These are phyloP conservation scores for Leccinum subrobustum DNA, from an alignment of 1,284 basidiomycete genomes.

Conservation along the genomic window DNA sequence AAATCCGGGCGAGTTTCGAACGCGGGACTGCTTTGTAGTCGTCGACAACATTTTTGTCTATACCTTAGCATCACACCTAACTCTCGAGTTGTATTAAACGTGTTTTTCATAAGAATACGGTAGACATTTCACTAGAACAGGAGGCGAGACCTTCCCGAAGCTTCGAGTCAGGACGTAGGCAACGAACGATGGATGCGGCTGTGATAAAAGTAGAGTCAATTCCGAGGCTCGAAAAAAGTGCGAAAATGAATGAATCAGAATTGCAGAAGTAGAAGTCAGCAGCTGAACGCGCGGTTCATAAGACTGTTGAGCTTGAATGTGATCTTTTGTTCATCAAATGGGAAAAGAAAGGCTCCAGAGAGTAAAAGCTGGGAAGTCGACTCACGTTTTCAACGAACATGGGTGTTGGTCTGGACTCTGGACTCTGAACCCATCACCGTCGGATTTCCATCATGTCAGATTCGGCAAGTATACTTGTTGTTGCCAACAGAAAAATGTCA, in stretches of 20 bases:
- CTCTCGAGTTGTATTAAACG: conserved; percentile 3
- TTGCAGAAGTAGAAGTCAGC: conserved; percentile 64
- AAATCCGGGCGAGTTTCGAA: conserved; percentile 94
- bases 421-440: background rate
- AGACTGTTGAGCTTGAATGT: conserved; percentile 77
- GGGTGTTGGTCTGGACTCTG: background rate
- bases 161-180: background rate
- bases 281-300: conserved; percentile 47
- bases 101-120: background rate
- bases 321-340: conserved; percentile 57
- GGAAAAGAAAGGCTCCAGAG: background rate
- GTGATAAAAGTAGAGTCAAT: background rate
- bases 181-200: background rate
- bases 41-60: background rate
- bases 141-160: background rate
- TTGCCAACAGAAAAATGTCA: background rate
- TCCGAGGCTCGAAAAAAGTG: background rate
- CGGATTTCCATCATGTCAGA: background rate
- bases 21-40: conserved; percentile 83
- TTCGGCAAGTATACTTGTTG: background rate
- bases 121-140: background rate
- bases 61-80: conserved; percentile 2
- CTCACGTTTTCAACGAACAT: background rate
- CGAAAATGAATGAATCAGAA: conserved; percentile 43
- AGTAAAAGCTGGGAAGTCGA: background rate